Percentiles rank a stretch among this genome's conserved stretches.
phyloP scores from a whole-genome alignment of 257 asterid species.

The Mitragyna speciosa region DNA sequence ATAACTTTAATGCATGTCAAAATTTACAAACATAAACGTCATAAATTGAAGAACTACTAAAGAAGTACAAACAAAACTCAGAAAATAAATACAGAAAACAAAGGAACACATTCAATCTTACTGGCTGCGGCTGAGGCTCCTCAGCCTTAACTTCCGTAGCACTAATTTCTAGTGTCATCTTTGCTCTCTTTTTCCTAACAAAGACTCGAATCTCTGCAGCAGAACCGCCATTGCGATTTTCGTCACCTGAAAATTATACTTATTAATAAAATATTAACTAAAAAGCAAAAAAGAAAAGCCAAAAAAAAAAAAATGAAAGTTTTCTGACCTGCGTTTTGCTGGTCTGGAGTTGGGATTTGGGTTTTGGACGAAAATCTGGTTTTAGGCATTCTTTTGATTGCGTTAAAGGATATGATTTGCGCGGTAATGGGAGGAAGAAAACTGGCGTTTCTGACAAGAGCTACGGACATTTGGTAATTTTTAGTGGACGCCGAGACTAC shows the following conservation, averaged over 20 bases:
- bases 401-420: constrained; percentile 2
- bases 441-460: neutral
- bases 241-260: constrained; percentile 38
- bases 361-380: constrained; percentile 13
- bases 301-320: neutral
- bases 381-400: constrained; percentile 5
- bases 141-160: constrained; percentile 38
- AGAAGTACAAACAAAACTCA: neutral
- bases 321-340: constrained; percentile 14
- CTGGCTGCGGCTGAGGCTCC: constrained; percentile 43
- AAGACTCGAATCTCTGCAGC: constrained; percentile 43
- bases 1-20: neutral
- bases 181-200: constrained; percentile 58
- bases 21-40: neutral
- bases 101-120: constrained; percentile 1
- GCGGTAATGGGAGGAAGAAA: neutral
- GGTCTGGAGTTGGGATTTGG: neutral
- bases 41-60: neutral
- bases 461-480: constrained; percentile 7
- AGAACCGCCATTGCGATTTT: constrained; percentile 30
- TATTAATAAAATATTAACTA: neutral
- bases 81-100: neutral
- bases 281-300: neutral
- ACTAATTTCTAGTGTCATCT: constrained; percentile 35
- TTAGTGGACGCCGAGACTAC: too few species aligned